A percentile compares a stretch with the other conserved stretches of the same genome.
These are phyloP conservation scores for Pulveroboletus sp. DNA, from an alignment of 768 basidiomycete genomes.

Conservation along the genomic window DNA sequence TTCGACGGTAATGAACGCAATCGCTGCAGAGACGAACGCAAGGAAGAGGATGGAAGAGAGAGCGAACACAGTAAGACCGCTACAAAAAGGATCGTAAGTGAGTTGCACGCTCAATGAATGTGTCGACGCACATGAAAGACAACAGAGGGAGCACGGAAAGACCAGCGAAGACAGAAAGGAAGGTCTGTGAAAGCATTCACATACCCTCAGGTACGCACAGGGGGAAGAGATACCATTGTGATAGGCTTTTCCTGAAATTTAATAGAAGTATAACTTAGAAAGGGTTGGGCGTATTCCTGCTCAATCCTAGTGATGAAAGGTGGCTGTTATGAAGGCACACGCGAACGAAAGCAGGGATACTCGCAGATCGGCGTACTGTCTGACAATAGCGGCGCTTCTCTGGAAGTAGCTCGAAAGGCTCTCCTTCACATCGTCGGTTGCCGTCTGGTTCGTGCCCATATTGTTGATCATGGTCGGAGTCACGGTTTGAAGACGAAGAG, in stretches of 20 bases:
- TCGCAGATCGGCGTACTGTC: slow-evolving; percentile 28
- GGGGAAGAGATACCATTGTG: slow-evolving; percentile 17
- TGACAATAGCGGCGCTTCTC: slow-evolving; percentile 22
- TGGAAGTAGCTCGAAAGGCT: slow-evolving; percentile 27
- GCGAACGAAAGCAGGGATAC: slow-evolving; percentile 1
- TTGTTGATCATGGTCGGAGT: slow-evolving; percentile 2
- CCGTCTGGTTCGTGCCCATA: slow-evolving; percentile 11
- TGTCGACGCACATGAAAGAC: slow-evolving; percentile 37
- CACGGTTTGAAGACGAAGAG: too few relatives aligned
- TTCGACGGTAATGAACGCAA: slow-evolving; percentile 31
- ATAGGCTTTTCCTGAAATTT: slow-evolving; percentile 24
- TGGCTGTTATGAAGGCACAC: neutral
- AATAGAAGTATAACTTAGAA: slow-evolving; percentile 21
- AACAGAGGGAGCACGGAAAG: slow-evolving; percentile 33
- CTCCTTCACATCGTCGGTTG: slow-evolving; percentile 10
- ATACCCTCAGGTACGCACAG: neutral
- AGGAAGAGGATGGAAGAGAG: slow-evolving; percentile 34
- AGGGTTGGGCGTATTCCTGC: slow-evolving; percentile 40
- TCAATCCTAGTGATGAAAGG: slow-evolving; percentile 35
- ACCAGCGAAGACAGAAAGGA: slow-evolving; percentile 35
- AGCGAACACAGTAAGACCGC: slow-evolving; percentile 34
- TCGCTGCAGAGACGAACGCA: slow-evolving; percentile 32
- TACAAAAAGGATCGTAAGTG: neutral
- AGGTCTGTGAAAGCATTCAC: slow-evolving; percentile 32
- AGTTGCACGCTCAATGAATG: slow-evolving; percentile 7